A percentile compares a stretch with the other conserved stretches of the same genome.
phyloP scores from a whole-genome alignment of 2,329 filamentous ascomycete species.

The Zymoseptoria tritici region DNA sequence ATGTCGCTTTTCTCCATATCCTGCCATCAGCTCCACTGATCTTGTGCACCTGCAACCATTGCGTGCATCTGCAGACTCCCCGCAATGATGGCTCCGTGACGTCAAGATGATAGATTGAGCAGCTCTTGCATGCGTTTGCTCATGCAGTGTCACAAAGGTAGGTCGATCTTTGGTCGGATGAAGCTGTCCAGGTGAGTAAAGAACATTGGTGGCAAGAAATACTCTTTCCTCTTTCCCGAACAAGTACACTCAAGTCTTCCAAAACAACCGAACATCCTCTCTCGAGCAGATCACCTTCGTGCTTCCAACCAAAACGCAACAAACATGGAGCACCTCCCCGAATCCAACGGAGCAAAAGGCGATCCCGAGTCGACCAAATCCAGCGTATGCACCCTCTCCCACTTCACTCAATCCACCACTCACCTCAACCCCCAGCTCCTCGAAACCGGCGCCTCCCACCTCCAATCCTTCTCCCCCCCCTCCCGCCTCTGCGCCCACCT shows the following conservation, averaged over 20 bases:
- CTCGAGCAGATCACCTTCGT: background rate
- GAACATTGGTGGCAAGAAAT: background rate
- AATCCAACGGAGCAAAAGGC: slow-evolving; percentile 41
- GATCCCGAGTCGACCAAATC: slow-evolving; percentile 48
- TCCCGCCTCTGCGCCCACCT: slow-evolving; percentile 72
- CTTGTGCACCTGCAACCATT: background rate
- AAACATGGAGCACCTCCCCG: slow-evolving; percentile 28
- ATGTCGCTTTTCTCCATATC: background rate
- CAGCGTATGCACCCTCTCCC: background rate
- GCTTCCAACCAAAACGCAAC: background rate
- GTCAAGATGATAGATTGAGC: background rate
- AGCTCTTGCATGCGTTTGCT: background rate
- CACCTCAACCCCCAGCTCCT: background rate
- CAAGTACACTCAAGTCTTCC: too few species aligned
- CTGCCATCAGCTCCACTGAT: background rate
- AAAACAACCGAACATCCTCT: too few species aligned
- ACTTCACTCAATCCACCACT: background rate
- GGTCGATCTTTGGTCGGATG: too few species aligned
- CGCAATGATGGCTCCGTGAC: background rate
- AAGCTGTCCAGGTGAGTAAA: background rate
- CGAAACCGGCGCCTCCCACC: slow-evolving; percentile 51
- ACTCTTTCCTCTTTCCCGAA: background rate
- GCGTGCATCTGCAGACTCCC: background rate
- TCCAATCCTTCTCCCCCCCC: slow-evolving; percentile 62
- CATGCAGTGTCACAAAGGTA: background rate